Percentiles rank a stretch among this genome's conserved stretches.
These are phyloP conservation scores for Gossypium stocksii DNA, from an alignment of 345 rosid species.

Conservation along the genomic window DNA sequence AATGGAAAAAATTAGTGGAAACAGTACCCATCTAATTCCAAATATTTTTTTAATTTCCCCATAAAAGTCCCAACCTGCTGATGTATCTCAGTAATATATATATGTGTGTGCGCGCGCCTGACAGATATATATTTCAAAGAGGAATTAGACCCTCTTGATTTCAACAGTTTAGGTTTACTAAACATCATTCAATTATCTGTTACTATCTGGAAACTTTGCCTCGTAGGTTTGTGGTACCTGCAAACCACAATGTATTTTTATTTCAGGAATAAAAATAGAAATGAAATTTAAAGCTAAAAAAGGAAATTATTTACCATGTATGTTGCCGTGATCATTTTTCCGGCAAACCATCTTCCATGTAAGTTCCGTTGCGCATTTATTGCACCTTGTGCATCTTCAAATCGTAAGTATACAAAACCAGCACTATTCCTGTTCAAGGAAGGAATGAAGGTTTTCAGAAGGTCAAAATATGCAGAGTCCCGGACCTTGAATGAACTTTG, in stretches of 20 bases:
- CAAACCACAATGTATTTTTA: background rate
- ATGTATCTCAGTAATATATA: too few species aligned
- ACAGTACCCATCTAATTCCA: background rate
- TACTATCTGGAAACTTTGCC: conserved; percentile 5
- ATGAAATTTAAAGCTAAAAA: background rate
- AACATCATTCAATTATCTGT: background rate
- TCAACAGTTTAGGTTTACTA: background rate
- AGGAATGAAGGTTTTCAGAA: background rate
- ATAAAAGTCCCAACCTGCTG: background rate
- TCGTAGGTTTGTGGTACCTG: conserved; percentile 14
- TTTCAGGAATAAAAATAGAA: background rate
- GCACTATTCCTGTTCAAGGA: conserved; percentile 57
- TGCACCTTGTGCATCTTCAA: conserved; percentile 60
- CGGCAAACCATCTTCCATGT: conserved; percentile 99
- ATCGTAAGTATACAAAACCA: conserved; percentile 82
- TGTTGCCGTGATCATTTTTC: conserved; percentile 92
- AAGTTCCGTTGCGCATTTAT: conserved; percentile 71
- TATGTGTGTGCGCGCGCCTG: too few species aligned
- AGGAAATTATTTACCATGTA: conserved; percentile 49
- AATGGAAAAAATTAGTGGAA: background rate
- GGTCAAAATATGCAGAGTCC: too few species aligned
- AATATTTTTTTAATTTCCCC: background rate
- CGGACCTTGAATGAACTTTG: too few species aligned
- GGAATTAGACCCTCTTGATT: background rate
- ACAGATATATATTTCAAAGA: too few species aligned